Percentiles rank a stretch among this genome's conserved stretches.
Evolutionary conservation across 306 rosid genomes (phyloP).

Genomic region (Prunus mira): DNA sequence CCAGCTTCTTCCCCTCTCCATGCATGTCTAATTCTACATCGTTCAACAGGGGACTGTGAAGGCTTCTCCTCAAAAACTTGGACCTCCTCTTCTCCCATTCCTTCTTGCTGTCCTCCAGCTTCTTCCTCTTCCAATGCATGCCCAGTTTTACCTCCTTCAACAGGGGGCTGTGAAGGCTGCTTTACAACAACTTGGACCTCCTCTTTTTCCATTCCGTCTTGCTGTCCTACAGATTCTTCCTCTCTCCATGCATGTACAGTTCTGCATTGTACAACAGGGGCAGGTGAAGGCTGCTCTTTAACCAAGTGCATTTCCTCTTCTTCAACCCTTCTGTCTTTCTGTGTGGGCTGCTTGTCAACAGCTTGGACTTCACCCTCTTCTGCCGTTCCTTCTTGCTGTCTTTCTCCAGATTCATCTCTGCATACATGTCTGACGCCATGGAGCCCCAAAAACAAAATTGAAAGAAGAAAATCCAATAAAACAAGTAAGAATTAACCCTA

Average conservation of each 20-base stretch:
- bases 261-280: background rate
- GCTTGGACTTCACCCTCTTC: background rate
- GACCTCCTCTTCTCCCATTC: background rate
- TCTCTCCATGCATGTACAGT: background rate
- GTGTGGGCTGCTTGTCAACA: background rate
- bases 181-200: background rate
- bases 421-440: background rate
- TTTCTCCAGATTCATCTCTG: background rate
- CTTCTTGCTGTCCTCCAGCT: background rate
- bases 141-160: background rate
- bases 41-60: background rate
- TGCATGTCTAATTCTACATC: background rate
- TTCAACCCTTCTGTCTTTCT: background rate
- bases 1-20: background rate
- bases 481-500: background rate
- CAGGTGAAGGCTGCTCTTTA: background rate
- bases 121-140: background rate
- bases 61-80: background rate
- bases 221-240: background rate
- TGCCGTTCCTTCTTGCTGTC: background rate
- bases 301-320: background rate
- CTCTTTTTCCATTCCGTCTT: background rate
- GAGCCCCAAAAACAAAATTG: background rate
- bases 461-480: background rate
- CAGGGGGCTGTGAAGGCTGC: background rate